Conservation (phyloP, 768 basidiomycete genomes). For the Antrodiella citrinella region DNA sequence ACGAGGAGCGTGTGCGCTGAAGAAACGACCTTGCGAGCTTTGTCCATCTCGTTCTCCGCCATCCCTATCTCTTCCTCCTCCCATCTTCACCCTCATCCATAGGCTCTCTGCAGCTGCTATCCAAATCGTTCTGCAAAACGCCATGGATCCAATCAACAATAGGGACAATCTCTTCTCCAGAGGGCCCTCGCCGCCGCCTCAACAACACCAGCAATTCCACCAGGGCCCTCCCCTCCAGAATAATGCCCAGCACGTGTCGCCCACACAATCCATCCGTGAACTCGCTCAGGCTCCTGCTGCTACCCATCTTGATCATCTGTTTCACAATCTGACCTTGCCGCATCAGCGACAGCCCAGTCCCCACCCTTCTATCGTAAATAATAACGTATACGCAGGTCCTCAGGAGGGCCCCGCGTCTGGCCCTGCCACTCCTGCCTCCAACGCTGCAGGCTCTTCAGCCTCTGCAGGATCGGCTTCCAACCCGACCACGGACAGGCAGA, state of each 20-base stretch:
- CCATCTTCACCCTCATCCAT: conserved; percentile 13
- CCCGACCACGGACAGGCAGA: conserved; percentile 58
- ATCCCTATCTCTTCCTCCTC: conserved; percentile 14
- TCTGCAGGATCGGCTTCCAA: conserved; percentile 30
- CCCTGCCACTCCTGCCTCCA: conserved; percentile 33
- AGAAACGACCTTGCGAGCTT: conserved; percentile 10
- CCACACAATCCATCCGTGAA: conserved; percentile 26
- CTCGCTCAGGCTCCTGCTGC: conserved; percentile 34
- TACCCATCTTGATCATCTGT: conserved; percentile 60
- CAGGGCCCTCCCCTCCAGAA: conserved; percentile 11
- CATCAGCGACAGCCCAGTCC: conserved; percentile 30
- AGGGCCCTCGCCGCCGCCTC: conserved; percentile 23
- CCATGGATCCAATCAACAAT: conserved; percentile 21
- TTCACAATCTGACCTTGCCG: conserved; percentile 42
- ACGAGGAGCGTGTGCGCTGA: conserved; percentile 10
- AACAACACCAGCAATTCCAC: conserved; percentile 17
- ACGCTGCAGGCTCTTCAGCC: conserved; percentile 31
- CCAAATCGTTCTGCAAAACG: conserved; percentile 11
- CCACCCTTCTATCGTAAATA: conserved; percentile 21
- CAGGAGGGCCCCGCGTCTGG: conserved; percentile 30
- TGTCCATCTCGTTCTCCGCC: conserved; percentile 13
- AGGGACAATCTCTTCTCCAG: conserved; percentile 25
- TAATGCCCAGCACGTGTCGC: conserved; percentile 25
- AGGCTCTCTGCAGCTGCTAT: conserved; percentile 4
- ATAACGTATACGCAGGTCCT: conserved; percentile 17